These are phyloP conservation scores for Cupressus sempervirens DNA, from an alignment of 75 land plant species.

Conservation along the genomic window DNA sequence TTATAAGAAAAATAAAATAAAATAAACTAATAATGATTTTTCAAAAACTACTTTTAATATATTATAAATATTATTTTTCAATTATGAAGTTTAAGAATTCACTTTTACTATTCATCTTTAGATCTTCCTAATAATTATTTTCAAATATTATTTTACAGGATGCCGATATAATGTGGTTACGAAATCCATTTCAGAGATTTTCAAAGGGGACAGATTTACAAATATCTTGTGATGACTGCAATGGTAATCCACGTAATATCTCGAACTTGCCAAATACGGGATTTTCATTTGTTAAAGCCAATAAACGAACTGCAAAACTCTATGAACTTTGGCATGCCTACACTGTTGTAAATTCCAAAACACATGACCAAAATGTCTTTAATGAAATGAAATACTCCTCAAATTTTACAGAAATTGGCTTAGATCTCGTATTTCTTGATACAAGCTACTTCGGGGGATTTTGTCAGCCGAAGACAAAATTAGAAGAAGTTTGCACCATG, in stretches of 20 bases:
- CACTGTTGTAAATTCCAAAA: conserved; percentile 13
- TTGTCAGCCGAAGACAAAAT: conserved; percentile 32
- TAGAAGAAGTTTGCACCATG: conserved; percentile 37
- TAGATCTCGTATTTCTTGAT: conserved; percentile 39
- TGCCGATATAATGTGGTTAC: conserved; percentile 67
- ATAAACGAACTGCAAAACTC: conserved; percentile 29
- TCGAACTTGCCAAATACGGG: conserved; percentile 51
- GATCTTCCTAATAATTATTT: background rate
- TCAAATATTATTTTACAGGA: conserved; percentile 35
- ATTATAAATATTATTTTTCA: background rate
- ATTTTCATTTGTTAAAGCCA: conserved; percentile 48
- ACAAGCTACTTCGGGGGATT: conserved; percentile 61
- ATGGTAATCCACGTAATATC: conserved; percentile 24
- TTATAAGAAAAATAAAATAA: no score
- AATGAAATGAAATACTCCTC: conserved; percentile 33
- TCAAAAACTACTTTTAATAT: no score
- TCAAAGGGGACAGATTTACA: conserved; percentile 30
- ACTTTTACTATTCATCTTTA: no score
- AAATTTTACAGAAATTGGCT: conserved; percentile 25
- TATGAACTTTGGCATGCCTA: conserved; percentile 52
- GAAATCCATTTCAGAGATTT: conserved; percentile 48
- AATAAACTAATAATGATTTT: no score
- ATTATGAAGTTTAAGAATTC: background rate
- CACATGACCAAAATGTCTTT: conserved; percentile 55
- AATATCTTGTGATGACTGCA: conserved; percentile 52